Percentiles rank a stretch among this genome's conserved stretches.
Evolutionary conservation across 805 yeast species (phyloP).

Genomic region (Metschnikowia arizonensis): DNA sequence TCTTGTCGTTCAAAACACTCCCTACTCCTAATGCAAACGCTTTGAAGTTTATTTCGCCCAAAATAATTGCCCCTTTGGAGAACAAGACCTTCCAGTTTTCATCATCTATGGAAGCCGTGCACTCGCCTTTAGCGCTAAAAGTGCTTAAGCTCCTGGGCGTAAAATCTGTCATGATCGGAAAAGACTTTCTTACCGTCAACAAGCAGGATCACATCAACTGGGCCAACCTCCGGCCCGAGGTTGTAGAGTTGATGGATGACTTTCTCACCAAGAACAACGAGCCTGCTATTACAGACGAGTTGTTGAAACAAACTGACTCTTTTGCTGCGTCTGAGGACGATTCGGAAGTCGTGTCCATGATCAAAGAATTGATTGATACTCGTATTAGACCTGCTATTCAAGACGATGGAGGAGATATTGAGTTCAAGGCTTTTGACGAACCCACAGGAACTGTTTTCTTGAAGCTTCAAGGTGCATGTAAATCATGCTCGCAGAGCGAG

Average conservation of each 20-base stretch:
- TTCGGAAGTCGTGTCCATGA: constrained; percentile 76
- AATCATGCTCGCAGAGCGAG: constrained; percentile 85
- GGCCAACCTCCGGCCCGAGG: constrained; percentile 52
- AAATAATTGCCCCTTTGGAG: constrained; percentile 44
- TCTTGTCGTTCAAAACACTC: constrained; percentile 41
- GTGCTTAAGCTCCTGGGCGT: constrained; percentile 61
- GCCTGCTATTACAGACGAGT: constrained; percentile 39
- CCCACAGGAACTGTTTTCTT: constrained; percentile 84
- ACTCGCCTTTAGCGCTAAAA: constrained; percentile 61
- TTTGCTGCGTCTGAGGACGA: constrained; percentile 49
- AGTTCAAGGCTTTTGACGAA: constrained; percentile 79
- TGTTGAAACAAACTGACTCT: constrained; percentile 36
- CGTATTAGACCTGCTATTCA: constrained; percentile 96
- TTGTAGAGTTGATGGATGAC: constrained; percentile 58
- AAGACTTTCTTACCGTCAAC: constrained; percentile 68
- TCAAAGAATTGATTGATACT: constrained; percentile 87
- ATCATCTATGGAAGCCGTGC: constrained; percentile 48
- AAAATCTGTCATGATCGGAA: constrained; percentile 69
- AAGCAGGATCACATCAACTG: constrained; percentile 60
- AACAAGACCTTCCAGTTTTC: constrained; percentile 51
- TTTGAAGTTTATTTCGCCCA: constrained; percentile 55
- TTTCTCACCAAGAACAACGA: constrained; percentile 37
- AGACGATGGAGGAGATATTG: constrained; percentile 98
- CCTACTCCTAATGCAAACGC: constrained; percentile 78
- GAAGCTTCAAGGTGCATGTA: constrained; percentile 92